These are phyloP conservation scores for Zygnema circumcarinatum DNA, from an alignment of 139 green algal species.

Conservation along the genomic window DNA sequence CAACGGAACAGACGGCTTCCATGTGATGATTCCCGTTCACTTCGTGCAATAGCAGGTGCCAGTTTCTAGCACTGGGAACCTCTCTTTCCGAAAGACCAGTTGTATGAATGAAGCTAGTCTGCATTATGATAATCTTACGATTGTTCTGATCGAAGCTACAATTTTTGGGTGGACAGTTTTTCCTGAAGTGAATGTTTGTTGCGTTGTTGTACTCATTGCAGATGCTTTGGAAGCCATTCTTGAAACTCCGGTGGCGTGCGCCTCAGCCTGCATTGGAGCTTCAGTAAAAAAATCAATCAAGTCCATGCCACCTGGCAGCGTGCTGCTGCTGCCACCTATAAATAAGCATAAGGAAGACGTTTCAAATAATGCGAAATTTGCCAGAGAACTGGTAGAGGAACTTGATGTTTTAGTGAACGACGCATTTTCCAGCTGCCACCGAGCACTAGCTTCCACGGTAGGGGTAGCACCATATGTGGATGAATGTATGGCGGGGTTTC, in stretches of 20 bases:
- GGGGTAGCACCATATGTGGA: conserved; percentile 2
- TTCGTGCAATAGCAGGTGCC: background rate
- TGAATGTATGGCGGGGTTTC: background rate
- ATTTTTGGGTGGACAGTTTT: too few relatives aligned
- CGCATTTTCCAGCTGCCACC: background rate
- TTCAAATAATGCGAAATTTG: background rate
- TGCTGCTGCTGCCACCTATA: background rate
- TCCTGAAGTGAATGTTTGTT: too few relatives aligned
- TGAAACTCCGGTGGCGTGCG: background rate
- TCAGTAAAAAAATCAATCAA: background rate
- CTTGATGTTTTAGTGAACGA: conserved; percentile 14
- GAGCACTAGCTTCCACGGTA: background rate
- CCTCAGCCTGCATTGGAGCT: background rate
- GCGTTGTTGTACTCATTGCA: too few relatives aligned
- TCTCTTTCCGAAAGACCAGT: too few relatives aligned
- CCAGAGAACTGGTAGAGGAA: background rate
- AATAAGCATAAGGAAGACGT: background rate
- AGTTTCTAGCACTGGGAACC: too few relatives aligned
- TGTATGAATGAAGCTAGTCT: too few relatives aligned
- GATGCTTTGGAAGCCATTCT: background rate
- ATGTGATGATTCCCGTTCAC: background rate
- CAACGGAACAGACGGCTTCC: background rate
- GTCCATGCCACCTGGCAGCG: background rate
- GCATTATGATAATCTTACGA: too few relatives aligned
- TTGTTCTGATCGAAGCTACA: too few relatives aligned